Base-by-base conservation (phyloP, 495 filamentous ascomycete species). In the Gamarada debralockiae region DNA sequence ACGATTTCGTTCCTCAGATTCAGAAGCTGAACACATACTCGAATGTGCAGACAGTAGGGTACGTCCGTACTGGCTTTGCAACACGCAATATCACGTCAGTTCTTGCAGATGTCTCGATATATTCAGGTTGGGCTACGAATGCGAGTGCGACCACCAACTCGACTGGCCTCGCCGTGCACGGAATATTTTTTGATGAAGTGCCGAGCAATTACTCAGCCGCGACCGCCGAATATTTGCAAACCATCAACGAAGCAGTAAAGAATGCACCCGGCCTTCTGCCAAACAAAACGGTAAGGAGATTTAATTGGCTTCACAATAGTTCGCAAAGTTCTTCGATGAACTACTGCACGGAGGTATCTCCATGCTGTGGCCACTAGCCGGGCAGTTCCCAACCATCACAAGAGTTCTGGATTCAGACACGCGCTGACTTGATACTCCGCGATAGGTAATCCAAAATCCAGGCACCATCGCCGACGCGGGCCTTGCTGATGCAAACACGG, bases 11-110 rank as follows among this genome's bases (percentile, higher is more conserved):
- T 41, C 8, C 43, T 15, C 64, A 48, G 4, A 56, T 78, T 41
- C 53, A 58, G 2, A 68, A 66, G 33, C 59, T 78, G 3, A 73
- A 70, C 48, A 61, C 48, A 25, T 71, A 70, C 43, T 2, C 65
- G n/a, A 76, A 77, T 40, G 68, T 74, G 22, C 45, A 61, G 12
- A 67, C 70, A 1, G 52, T 77, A 14, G 75, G 74, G 17, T 78
- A 78, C 48, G 69, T 77, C 10, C 59, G 54, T n/a, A 77, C 73
- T 2, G 22, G 34, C 0, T 69, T 69, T 33, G 57, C 62, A 7
- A 52, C 50, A 0, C 57, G 67, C 4, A 52, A 59, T 25, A 60
- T 66, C 37, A 55, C 56, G 8, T 48, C 48, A 0, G 63, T 78
- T 15, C 48, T 64, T 9, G 48, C 43, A 0, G 65, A 78, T 17